phyloP scores from a whole-genome alignment of 2,329 filamentous ascomycete species.

The Chalaropsis thielavioides region DNA sequence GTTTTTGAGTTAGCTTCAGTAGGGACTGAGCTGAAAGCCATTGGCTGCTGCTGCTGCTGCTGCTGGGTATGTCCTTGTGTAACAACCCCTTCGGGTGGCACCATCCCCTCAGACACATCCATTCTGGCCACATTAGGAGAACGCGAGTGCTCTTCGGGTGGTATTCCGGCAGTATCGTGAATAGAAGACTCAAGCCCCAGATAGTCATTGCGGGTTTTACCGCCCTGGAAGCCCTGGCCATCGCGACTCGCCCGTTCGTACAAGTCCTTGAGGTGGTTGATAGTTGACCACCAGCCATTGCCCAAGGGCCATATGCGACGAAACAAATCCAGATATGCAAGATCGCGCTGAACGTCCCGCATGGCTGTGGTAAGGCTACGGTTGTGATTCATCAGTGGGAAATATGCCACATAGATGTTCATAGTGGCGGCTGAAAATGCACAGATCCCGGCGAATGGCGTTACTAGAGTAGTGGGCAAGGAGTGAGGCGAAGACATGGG shows the following conservation, averaged over 20 bases:
- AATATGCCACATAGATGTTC: constrained; percentile 28
- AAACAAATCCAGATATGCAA: constrained; percentile 5
- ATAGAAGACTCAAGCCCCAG: constrained; percentile 12
- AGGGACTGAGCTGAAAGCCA: not conserved
- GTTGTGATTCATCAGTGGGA: constrained; percentile 30
- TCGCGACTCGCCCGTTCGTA: constrained; percentile 11
- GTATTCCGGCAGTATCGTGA: constrained; percentile 11
- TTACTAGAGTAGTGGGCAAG: constrained; percentile 22
- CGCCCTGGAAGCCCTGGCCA: constrained; percentile 5
- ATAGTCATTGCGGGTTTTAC: constrained; percentile 14
- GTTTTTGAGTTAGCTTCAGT: not conserved
- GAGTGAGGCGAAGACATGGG: not conserved
- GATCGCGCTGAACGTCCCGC: not conserved
- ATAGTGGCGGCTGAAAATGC: constrained; percentile 32
- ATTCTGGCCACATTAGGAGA: constrained; percentile 9
- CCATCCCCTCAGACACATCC: not conserved
- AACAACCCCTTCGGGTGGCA: not conserved
- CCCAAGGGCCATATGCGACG: constrained; percentile 7
- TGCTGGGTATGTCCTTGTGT: not conserved
- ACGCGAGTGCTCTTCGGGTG: constrained; percentile 1
- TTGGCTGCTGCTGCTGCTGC: not conserved
- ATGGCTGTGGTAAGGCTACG: not conserved
- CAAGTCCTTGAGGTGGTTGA: constrained; percentile 1
- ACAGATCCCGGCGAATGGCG: constrained; percentile 33
- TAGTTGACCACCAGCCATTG: constrained; percentile 8